phyloP scores from a whole-genome alignment of 2,329 filamentous ascomycete genomes.

The Dothideomycetidae sp. region DNA sequence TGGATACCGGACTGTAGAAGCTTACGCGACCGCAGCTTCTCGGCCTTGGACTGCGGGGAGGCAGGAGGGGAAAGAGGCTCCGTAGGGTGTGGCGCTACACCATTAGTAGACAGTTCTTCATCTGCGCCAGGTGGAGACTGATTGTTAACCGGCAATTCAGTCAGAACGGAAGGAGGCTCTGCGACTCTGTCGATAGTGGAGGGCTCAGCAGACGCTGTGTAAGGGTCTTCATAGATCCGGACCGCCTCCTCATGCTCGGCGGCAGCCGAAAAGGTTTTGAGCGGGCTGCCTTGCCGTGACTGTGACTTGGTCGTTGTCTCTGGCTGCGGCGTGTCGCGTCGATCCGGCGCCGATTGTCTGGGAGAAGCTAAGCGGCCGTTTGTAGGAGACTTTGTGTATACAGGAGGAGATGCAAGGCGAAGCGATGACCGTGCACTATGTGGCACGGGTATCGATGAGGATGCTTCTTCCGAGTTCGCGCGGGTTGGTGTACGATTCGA shows the following conservation, averaged over 20 bases:
- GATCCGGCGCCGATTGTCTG: conserved; percentile 9
- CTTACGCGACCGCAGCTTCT: conserved; percentile 34
- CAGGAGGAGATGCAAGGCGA: conserved; percentile 1
- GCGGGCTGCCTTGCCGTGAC: conserved; percentile 15
- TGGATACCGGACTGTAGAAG: conserved; percentile 61
- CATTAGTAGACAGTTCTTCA: conserved; percentile 14
- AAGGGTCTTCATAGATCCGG: conserved; percentile 41
- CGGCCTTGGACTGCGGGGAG: conserved; percentile 24
- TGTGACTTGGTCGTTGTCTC: conserved; percentile 7
- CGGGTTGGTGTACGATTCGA: conserved; percentile 20
- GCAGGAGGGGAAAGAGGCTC: conserved; percentile 8
- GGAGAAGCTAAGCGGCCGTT: conserved; percentile 1
- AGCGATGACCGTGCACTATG: conserved; percentile 4
- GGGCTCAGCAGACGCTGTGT: conserved; percentile 25
- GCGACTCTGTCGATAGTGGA: conserved; percentile 12
- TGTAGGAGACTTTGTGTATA: conserved; percentile 14
- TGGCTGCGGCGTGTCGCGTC: conserved; percentile 4
- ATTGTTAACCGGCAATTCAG: conserved; percentile 36
- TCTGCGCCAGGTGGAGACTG: conserved; percentile 18
- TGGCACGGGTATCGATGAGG: background rate
- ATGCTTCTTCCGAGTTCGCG: conserved; percentile 21
- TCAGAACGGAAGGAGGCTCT: conserved; percentile 30
- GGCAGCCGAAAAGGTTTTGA: conserved; percentile 16
- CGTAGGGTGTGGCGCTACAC: background rate
- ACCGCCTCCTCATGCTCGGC: conserved; percentile 32